Percentiles rank a stretch among this genome's conserved stretches.
phyloP scores from a whole-genome alignment of 805 yeast species.

The Metschnikowia bowlesiae region DNA sequence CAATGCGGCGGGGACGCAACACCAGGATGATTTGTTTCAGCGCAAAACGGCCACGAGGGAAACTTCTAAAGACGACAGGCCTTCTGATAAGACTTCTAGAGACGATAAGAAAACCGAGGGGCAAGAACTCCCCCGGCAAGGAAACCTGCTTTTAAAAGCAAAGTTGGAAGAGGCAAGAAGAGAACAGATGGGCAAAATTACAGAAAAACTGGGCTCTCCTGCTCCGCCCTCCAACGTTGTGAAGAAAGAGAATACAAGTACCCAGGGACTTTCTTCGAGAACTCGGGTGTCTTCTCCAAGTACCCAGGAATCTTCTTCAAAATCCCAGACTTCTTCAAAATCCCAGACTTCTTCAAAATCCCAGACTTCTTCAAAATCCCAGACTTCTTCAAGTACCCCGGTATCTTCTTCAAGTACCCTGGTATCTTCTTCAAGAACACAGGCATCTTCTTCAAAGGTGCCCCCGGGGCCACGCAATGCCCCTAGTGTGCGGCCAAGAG shows the following conservation, averaged over 20 bases:
- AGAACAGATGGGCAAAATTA: constrained; percentile 15
- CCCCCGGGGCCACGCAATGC: background rate
- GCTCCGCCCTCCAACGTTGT: background rate
- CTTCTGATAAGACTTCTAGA: background rate
- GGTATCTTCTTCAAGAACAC: background rate
- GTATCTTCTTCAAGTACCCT: too few relatives aligned
- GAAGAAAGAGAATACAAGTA: background rate
- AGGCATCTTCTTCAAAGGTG: background rate
- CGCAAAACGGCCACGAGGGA: background rate
- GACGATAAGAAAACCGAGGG: background rate
- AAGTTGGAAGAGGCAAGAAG: constrained; percentile 22
- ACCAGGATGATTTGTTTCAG: background rate
- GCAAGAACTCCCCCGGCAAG: background rate
- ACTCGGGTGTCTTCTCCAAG: background rate
- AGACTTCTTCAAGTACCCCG: background rate
- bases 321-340: too few relatives aligned
- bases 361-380: background rate
- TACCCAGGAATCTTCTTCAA: too few relatives aligned
- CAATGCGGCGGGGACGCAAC: constrained; percentile 3
- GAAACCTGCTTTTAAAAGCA: constrained; percentile 13
- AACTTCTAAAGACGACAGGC: background rate
- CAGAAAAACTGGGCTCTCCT: background rate
- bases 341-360: too few relatives aligned
- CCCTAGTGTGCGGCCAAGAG: constrained; percentile 9
- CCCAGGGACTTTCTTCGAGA: too few relatives aligned